Evolutionary conservation across 441 rosid species (phyloP), one percentile per base, ranked within the genome.

Genomic region (Brassica balearica): DNA sequence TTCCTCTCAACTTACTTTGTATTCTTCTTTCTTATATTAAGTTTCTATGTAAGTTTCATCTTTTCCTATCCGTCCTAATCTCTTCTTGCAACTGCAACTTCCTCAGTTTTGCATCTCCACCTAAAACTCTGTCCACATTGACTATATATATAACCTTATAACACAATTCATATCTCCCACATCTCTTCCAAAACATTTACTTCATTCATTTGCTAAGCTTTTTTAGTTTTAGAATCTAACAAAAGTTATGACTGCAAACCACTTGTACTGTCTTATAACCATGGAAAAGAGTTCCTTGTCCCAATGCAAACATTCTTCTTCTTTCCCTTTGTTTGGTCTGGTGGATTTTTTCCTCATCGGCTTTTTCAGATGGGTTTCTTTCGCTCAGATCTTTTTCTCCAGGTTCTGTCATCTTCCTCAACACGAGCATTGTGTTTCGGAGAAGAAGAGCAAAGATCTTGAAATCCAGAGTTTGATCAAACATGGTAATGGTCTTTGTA

Each of bases 311-410:
- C 72, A 80, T 59, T n/a, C 41, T 59, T 43, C 62, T 32, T 61
- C 65, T 78, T 19, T 63, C 12, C 75, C 17, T 15, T 15, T 15
- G 17, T 15, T 15, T 15, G 17, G 17, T 15, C 17, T 74, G 34
- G 34, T 80, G 22, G 63, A 70, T 1, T 25, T 75, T 73, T 46
- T 75, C 48, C 46, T 75, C 73, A 70, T 59, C 69, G 48, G 64
- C 22, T 75, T 80, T 65, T 75, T 75, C 76, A 80, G 59, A 70
- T 80, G 83, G 83, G 76, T 75, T 75, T 80, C 69, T 58, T 74
- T 70, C n/a, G 69, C 83, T 70, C 83, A 70, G 25, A 48, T 23
- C 0, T 65, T 80, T 80, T 75, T 80, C 59, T 59, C 36, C 1
- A 65, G 59, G 29, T 74, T 43, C 3, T 80, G 27, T 32, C 67